These are phyloP conservation scores for Entrophospora sp. DNA, from an alignment of 192 early-diverging fungal genomes.

Conservation along the genomic window DNA sequence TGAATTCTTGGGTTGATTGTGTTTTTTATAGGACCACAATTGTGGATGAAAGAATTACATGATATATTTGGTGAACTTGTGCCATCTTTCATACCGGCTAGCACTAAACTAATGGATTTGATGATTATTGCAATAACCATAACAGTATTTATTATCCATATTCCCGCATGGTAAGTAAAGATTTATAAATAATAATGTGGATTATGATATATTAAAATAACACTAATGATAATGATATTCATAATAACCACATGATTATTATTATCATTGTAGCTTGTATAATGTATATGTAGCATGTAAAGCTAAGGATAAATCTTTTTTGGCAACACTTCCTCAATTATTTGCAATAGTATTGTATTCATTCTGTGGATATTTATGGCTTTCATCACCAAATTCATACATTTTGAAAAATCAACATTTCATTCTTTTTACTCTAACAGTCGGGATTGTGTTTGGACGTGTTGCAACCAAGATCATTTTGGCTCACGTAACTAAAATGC, in stretches of 20 bases:
- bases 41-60: constrained; percentile 27
- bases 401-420: constrained; percentile 61
- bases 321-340: constrained; percentile 53
- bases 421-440: constrained; percentile 63
- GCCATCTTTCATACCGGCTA: constrained; percentile 27
- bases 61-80: not conserved
- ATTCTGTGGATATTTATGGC: constrained; percentile 58
- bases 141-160: constrained; percentile 41
- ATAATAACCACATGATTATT: no score
- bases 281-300: constrained; percentile 42
- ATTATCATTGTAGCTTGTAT: constrained; percentile 24
- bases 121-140: constrained; percentile 35
- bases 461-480: constrained; percentile 86
- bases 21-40: constrained; percentile 26
- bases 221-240: no score
- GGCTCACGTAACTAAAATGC: constrained; percentile 75
- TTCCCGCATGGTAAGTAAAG: constrained; percentile 41
- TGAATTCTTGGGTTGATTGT: no score
- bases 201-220: not conserved
- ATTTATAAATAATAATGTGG: not conserved
- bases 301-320: constrained; percentile 51
- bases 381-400: constrained; percentile 56
- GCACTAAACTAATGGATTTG: constrained; percentile 31
- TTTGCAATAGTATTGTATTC: constrained; percentile 55
- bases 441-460: constrained; percentile 78